Percentiles rank a stretch among this genome's conserved stretches.
phyloP scores from a whole-genome alignment of 768 basidiomycete species.

The Rhodocollybia butyracea region DNA sequence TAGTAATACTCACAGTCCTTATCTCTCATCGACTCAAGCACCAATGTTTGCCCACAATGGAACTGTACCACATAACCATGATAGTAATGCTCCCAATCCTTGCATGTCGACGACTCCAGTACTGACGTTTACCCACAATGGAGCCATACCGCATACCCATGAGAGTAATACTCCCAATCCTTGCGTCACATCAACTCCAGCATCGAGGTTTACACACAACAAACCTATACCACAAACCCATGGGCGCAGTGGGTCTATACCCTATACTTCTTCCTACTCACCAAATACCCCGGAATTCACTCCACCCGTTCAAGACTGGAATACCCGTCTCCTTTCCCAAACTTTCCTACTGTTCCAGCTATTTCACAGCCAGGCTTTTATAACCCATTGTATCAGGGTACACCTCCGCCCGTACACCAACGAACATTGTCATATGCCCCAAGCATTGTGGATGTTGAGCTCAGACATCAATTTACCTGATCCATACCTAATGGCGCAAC shows the following conservation, averaged over 20 bases:
- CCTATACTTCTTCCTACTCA: not conserved
- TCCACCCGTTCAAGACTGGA: not conserved
- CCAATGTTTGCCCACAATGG: too few relatives aligned
- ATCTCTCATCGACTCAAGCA: too few relatives aligned
- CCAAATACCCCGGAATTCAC: not conserved
- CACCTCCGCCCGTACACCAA: slow-evolving; percentile 10
- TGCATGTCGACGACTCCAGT: not conserved
- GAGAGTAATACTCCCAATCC: not conserved
- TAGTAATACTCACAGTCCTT: too few relatives aligned
- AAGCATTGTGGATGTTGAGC: not conserved
- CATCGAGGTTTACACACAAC: not conserved
- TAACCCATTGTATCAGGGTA: slow-evolving; percentile 9
- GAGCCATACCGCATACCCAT: not conserved
- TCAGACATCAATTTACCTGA: slow-evolving; percentile 29
- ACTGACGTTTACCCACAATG: not conserved
- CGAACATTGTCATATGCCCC: not conserved
- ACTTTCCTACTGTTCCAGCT: slow-evolving; percentile 24
- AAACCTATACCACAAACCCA: not conserved
- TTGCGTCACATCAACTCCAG: not conserved
- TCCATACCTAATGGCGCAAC: slow-evolving; percentile 43
- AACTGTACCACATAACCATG: not conserved
- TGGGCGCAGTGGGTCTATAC: not conserved
- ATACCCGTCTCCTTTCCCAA: slow-evolving; percentile 24
- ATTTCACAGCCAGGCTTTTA: slow-evolving; percentile 15
- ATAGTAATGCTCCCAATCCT: not conserved